These are phyloP conservation scores for Aspergillus piperis DNA, from an alignment of 2,329 filamentous ascomycete genomes.

Conservation along the genomic window DNA sequence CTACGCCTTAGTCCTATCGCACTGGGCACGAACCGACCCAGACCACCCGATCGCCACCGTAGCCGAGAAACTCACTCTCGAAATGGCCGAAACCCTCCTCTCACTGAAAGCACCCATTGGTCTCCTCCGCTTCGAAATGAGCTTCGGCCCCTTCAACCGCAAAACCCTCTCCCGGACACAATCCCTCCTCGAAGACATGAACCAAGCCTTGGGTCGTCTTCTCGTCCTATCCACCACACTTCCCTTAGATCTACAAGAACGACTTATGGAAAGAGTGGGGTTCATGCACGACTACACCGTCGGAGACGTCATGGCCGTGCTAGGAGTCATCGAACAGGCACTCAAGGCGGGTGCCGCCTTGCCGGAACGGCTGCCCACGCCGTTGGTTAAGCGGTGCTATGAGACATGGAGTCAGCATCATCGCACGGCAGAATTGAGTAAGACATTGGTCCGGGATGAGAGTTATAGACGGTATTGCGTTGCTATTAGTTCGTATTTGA, in stretches of 20 bases:
- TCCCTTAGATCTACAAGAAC: conserved; percentile 43
- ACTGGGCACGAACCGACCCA: conserved; percentile 39
- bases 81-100: conserved; percentile 35
- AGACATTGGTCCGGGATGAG: conserved; percentile 41
- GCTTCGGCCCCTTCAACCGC: conserved; percentile 41
- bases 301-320: conserved; percentile 54
- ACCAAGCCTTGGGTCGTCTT: conserved; percentile 39
- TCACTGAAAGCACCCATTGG: conserved; percentile 38
- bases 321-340: conserved; percentile 50
- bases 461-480: conserved; percentile 52
- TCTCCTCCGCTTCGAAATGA: conserved; percentile 42
- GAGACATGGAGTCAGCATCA: conserved; percentile 27
- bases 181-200: conserved; percentile 34
- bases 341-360: conserved; percentile 52
- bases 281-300: conserved; percentile 49
- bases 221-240: conserved; percentile 36
- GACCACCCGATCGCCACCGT: conserved; percentile 27
- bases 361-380: conserved; percentile 52
- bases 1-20: conserved; percentile 52
- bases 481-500: conserved; percentile 48
- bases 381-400: conserved; percentile 43
- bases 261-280: conserved; percentile 42
- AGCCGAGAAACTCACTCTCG: conserved; percentile 34
- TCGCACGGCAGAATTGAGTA: conserved; percentile 30
- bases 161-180: conserved; percentile 35